Evolutionary conservation across 1,139 yeast genomes (phyloP).

Genomic region (Yamadazyma atmosphaerica): DNA sequence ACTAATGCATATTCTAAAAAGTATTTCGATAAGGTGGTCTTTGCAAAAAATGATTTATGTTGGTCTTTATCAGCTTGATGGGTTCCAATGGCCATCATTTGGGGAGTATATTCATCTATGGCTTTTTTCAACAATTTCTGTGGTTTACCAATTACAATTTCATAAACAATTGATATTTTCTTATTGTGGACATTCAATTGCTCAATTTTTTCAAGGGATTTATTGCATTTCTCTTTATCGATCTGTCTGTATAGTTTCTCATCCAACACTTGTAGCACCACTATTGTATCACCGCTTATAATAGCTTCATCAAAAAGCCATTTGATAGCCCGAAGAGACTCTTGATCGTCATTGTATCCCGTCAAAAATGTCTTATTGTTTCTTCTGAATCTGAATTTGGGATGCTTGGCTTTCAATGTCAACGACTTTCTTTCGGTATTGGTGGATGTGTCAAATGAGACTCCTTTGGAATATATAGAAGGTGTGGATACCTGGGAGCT

Average conservation of each 20-base stretch:
- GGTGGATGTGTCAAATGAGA: conserved; percentile 53
- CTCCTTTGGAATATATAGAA: conserved; percentile 32
- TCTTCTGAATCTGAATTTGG: conserved; percentile 53
- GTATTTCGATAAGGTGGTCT: conserved; percentile 56
- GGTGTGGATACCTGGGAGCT: background rate
- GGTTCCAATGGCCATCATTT: conserved; percentile 65
- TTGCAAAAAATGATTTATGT: conserved; percentile 47
- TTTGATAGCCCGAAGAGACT: conserved; percentile 58
- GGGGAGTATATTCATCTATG: conserved; percentile 61
- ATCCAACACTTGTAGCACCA: conserved; percentile 61
- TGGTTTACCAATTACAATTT: conserved; percentile 63
- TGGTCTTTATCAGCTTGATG: conserved; percentile 42
- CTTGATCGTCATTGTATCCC: conserved; percentile 59
- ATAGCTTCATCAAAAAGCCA: conserved; percentile 69
- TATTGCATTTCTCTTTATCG: conserved; percentile 33
- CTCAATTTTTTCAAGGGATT: conserved; percentile 43
- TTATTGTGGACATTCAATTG: conserved; percentile 47
- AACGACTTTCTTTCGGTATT: conserved; percentile 45
- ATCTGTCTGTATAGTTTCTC: conserved; percentile 30
- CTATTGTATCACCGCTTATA: conserved; percentile 63
- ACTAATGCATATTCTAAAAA: conserved; percentile 67
- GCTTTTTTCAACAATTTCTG: conserved; percentile 55
- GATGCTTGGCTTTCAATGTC: conserved; percentile 57
- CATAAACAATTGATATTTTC: conserved; percentile 56
- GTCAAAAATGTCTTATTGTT: conserved; percentile 62